Evolutionary conservation across 2,329 filamentous ascomycete genomes (phyloP).

Genomic region (Aspergillus ibericus): DNA sequence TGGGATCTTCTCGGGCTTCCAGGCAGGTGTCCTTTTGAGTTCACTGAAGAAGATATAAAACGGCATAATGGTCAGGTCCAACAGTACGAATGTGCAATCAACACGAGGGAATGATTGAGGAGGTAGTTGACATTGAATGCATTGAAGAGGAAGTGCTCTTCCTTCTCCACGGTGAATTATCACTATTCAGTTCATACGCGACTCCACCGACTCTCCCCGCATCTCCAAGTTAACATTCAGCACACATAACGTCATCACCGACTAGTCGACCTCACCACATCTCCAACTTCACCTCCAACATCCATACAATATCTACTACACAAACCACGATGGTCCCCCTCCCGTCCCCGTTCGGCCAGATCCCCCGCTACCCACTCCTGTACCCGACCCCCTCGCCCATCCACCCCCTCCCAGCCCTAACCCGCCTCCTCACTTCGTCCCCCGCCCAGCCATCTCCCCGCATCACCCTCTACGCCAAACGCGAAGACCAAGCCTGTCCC

Average conservation of each 20-base stretch:
- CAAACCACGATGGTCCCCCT: slow-evolving; percentile 12
- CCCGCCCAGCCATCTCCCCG: slow-evolving; percentile 1
- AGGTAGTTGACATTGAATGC: too few relatives aligned
- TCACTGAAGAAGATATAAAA: slow-evolving; percentile 15
- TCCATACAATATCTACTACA: neutral
- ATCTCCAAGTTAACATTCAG: too few relatives aligned
- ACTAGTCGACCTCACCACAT: too few relatives aligned
- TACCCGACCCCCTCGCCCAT: slow-evolving; percentile 34
- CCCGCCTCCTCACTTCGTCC: slow-evolving; percentile 2
- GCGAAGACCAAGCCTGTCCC: slow-evolving; percentile 38
- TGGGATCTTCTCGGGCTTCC: slow-evolving; percentile 17
- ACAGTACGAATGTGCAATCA: slow-evolving; percentile 10
- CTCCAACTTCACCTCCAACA: neutral
- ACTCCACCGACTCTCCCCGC: too few relatives aligned
- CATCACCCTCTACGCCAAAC: slow-evolving; percentile 32
- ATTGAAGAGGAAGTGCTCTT: too few relatives aligned
- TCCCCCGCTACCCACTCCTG: slow-evolving; percentile 31
- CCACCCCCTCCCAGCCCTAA: slow-evolving; percentile 29
- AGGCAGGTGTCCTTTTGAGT: slow-evolving; percentile 19
- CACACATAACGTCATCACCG: too few relatives aligned
- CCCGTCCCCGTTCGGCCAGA: slow-evolving; percentile 27
- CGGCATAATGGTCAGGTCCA: slow-evolving; percentile 17
- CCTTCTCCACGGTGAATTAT: too few relatives aligned
- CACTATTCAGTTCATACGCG: too few relatives aligned
- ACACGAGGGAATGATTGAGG: too few relatives aligned